A percentile compares a stretch with the other conserved stretches of the same genome.
phyloP scores from a whole-genome alignment of 345 rosid species.

The Gossypioides kirkii region DNA sequence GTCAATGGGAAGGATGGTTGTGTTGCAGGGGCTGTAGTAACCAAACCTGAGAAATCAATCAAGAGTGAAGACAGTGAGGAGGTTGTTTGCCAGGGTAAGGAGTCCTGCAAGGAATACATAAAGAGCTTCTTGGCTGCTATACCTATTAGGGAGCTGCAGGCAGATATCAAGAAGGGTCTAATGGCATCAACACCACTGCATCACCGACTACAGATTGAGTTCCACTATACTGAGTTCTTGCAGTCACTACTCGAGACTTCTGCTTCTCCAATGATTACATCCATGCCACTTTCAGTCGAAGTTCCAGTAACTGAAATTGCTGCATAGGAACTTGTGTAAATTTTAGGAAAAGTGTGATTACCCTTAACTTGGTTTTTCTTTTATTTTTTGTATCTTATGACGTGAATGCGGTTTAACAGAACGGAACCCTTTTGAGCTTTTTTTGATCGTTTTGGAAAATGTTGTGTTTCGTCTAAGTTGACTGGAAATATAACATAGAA shows the following conservation, averaged over 20 bases:
- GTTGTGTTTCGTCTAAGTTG: conserved; percentile 11
- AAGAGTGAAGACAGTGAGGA: conserved; percentile 37
- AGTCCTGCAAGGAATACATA: conserved; percentile 88
- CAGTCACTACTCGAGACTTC: conserved; percentile 21
- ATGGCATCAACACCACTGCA: conserved; percentile 64
- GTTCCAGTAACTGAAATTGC: conserved; percentile 25
- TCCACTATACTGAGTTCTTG: conserved; percentile 59
- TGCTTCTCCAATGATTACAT: conserved; percentile 17
- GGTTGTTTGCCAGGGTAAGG: conserved; percentile 72
- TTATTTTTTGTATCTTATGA: conserved; percentile 13
- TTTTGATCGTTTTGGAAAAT: conserved; percentile 11
- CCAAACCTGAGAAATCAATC: conserved; percentile 23
- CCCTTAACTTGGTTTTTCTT: conserved; percentile 4
- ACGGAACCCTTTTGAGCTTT: conserved; percentile 19
- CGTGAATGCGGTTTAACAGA: conserved; percentile 27
- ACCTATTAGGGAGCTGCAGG: conserved; percentile 80
- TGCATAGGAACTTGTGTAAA: conserved; percentile 32
- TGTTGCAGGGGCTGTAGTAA: conserved; percentile 11
- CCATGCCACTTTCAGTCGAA: conserved; percentile 11
- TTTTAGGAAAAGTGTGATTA: conserved; percentile 30
- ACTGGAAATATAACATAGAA: conserved; percentile 1
- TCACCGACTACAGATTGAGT: conserved; percentile 84
- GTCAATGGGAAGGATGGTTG: conserved; percentile 24
- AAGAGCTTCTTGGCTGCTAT: conserved; percentile 96
- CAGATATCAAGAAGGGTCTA: conserved; percentile 82